Percentiles rank a stretch among this genome's conserved stretches.
These are phyloP conservation scores for Petunia secreta DNA, from an alignment of 257 asterid species.

Conservation along the genomic window DNA sequence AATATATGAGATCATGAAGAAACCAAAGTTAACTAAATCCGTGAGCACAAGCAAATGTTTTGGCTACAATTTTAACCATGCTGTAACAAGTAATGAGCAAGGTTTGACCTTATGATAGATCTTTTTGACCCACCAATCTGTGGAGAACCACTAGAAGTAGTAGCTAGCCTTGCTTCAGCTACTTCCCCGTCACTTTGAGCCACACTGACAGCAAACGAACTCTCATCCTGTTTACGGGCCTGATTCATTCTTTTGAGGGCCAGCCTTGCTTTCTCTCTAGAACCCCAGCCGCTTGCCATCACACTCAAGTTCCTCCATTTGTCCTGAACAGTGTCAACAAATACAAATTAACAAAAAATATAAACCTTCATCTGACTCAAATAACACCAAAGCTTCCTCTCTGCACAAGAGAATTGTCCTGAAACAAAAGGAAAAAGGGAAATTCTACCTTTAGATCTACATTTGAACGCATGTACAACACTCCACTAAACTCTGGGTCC, in stretches of 20 bases:
- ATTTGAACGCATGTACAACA: slow-evolving; percentile 79
- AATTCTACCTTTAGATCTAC: slow-evolving; percentile 87
- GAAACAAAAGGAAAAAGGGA: slow-evolving; percentile 6
- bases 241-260: slow-evolving; percentile 72
- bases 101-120: slow-evolving; percentile 77
- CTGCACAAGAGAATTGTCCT: not conserved
- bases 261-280: slow-evolving; percentile 82
- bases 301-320: slow-evolving; percentile 99
- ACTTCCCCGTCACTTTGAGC: slow-evolving; percentile 77
- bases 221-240: slow-evolving; percentile 62
- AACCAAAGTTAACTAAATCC: not conserved
- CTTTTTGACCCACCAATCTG: slow-evolving; percentile 70
- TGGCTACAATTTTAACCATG: not conserved
- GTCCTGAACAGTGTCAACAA: slow-evolving; percentile 56
- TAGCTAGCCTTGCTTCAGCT: slow-evolving; percentile 53
- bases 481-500: slow-evolving; percentile 89
- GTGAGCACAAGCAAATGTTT: not conserved
- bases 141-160: slow-evolving; percentile 73
- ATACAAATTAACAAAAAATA: slow-evolving; percentile 24
- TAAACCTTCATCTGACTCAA: slow-evolving; percentile 4
- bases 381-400: not conserved
- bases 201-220: slow-evolving; percentile 42
- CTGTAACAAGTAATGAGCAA: slow-evolving; percentile 7
- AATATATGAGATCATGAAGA: slow-evolving; percentile 18
- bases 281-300: slow-evolving; percentile 92